Evolutionary conservation across 306 rosid species (phyloP), one percentile per base, ranked within the genome.

Genomic region (Arachis stenosperma): DNA sequence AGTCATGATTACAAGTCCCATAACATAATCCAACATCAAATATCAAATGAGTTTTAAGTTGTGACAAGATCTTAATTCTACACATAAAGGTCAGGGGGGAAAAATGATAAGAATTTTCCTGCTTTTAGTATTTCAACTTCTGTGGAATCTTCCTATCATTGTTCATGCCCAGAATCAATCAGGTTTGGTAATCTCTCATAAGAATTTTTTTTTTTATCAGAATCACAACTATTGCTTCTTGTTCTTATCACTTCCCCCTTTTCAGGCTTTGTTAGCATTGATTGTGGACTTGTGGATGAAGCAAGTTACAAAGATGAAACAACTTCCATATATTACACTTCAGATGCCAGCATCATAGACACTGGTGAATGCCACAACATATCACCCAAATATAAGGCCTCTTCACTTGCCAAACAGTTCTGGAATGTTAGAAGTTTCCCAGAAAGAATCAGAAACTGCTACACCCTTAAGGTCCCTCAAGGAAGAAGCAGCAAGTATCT

Each of bases 401-500:
- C 71, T 9, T 63, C 70, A 67, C 75, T 78, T 43, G 14, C 36
- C 11, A 82, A 46, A 10, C 86, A 65, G 47, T 78, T 82, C 42
- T 78, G 81, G 86, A 82, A 82, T 51, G 83, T 82, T 11, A 75
- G 81, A 75, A 82, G 83, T 50, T 82, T 82, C 75, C 78, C 78
- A 3, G 63, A 8, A 70, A 81, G 78, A 69, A 59, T 67, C 0
- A 82, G 86, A 41, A 78, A 82, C 64, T 82, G 83, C 68, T 78
- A 75, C 41, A 75, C 83, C 40, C 68, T 82, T 40, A 14, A 10
- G 41, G 80, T 42, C 70, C 56, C 86, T 27, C 78, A 70, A 39
- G 83, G 69, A 59, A 60, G 78, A 11, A 61, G 53, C 78, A 78
- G 65, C 0, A 82, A 78, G 37, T 75, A 65, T 63, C 58, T 82